These are phyloP conservation scores for Cryptococcus hybrid DNA, from an alignment of 1,284 basidiomycete species.

Conservation along the genomic window DNA sequence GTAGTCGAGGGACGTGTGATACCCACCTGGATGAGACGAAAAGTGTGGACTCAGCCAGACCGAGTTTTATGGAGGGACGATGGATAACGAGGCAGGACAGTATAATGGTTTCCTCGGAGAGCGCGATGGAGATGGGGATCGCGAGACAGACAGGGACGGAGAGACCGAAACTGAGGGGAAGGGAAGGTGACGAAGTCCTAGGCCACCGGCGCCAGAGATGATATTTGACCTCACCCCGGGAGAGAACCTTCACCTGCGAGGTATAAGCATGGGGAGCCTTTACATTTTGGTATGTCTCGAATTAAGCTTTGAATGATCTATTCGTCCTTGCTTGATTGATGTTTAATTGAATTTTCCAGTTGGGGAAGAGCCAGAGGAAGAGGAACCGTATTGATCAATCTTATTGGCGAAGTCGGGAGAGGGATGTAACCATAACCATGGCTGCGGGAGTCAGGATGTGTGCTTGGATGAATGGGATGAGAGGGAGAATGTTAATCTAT, in stretches of 20 bases:
- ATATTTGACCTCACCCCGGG: constrained; percentile 52
- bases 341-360: constrained; percentile 13
- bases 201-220: not conserved
- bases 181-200: constrained; percentile 2
- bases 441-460: too few species aligned
- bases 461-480: too few species aligned
- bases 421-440: too few species aligned
- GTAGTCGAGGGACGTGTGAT: not conserved
- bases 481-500: too few species aligned
- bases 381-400: constrained; percentile 6
- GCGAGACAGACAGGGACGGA: constrained; percentile 1
- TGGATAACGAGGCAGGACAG: not conserved
- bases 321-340: not conserved
- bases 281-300: constrained; percentile 58
- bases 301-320: too few species aligned
- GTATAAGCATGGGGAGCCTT: constrained; percentile 79
- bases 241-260: constrained; percentile 63
- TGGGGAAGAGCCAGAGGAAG: constrained; percentile 70
- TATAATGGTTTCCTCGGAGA: constrained; percentile 4
- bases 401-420: too few species aligned
- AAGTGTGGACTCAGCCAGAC: too few species aligned
- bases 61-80: constrained; percentile 1
- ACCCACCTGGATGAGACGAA: too few species aligned
- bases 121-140: constrained; percentile 3
- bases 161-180: not conserved